Base-by-base conservation (phyloP, 2,329 filamentous ascomycete genomes). In the Fusarium chaquense region DNA sequence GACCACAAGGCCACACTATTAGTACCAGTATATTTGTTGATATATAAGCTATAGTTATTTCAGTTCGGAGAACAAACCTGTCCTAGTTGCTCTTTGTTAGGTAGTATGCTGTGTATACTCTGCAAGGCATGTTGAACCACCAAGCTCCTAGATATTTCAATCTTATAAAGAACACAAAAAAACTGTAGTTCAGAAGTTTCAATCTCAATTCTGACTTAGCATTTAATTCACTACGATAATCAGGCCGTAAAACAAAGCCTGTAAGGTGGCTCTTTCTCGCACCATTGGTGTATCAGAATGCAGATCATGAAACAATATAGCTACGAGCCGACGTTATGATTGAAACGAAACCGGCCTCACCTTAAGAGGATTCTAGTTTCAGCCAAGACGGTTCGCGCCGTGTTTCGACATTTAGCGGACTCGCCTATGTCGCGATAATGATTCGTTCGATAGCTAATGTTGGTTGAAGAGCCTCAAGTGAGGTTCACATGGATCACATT, bases 231-330 rank as follows among this genome's bases (percentile, higher is more conserved):
- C 4, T 54, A 22, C 9, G 15, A 15, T 20, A 18, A 10, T 4
- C 24, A 38, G 13, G 15, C 6, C 11, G 20, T 20, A 13, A 41
- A 41, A 40, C 18, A 41, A 20, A 13, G 8, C 28, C 9, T 20
- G n/a, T 28, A 15, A 26, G 15, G n/a, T 15, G 32, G 6, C 9
- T 20, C 15, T 22, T 16, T 7, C 13, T 10, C 6, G 26, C 22
- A 30, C 26, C 11, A 32, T 28, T 5, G 13, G 18, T 28, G 33
- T 58, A 20, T 51, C 32, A n/a, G 22, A 33, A 40, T 26, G 24
- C 22, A 13, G 28, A n/a, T 40, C 20, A 36, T 41, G 59, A 51
- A 64, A 65, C 59, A 40, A 26, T n/a, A 22, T 4, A 15, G 24
- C 16, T 16, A 30, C 16, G 22, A 15, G 13, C 35, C 12, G 26